Evolutionary conservation across 306 rosid species (phyloP), one percentile per base, ranked within the genome.

Genomic region (Heteromeles arbutifolia): DNA sequence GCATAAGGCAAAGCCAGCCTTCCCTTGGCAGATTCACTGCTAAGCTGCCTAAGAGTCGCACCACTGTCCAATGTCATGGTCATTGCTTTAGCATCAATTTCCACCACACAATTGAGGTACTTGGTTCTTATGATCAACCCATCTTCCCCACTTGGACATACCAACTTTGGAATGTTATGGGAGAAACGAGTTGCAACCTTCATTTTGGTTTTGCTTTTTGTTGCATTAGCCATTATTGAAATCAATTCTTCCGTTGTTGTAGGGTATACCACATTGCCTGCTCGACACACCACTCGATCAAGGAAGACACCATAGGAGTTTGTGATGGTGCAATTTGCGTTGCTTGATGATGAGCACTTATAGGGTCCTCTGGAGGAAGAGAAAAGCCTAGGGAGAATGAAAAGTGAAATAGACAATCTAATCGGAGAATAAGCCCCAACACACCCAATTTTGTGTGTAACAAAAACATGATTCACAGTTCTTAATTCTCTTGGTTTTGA

Each of bases 121-220:
- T 84, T 90, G 4, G 97, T 93, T 91, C 97, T 88, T 82, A 93
- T 87, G 6, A 91, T 48, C 52, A 88, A 3, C 73, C 97, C 97
- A 1, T 84, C 69, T 61, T 78, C 28, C 32, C 87, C 85, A 8
- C 82, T 87, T 0, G 88, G 97, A 29, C 96, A 94, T 1, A 86
- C 96, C 75, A 93, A 68, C 73, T 91, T 91, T 0, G 98, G 92
- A 12, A 88, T 80, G 84, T 92, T 89, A 77, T 93, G 97, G 11
- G 89, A 88, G 65, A 39, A 88, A 1, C 90, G 84, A 5, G 93
- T 86, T 1, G 82, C 79, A 4, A 78, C 93, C 70, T 91, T 91
- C 64, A 91, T 82, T 50, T 87, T 86, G 3, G 37, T 78, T 17
- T 59, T 73, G 57, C 24, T 48, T 24, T 31, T 84, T 3, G 85